These are phyloP conservation scores for Akanthomyces uredinophilus DNA, from an alignment of 2,329 filamentous ascomycete genomes.

Conservation along the genomic window DNA sequence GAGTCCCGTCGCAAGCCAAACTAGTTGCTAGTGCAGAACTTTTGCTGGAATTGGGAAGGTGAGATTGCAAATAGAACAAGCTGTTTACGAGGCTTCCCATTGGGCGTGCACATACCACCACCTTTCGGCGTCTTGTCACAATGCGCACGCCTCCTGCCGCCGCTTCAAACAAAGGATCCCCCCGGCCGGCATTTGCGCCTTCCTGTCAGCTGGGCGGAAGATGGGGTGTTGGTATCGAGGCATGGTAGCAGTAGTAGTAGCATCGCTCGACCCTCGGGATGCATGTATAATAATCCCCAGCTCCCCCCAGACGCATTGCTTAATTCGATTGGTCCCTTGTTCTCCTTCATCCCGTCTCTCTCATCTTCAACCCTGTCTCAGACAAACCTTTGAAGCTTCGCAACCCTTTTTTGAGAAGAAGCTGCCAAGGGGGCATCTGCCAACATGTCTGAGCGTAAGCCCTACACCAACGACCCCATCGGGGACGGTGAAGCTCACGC, in stretches of 20 bases:
- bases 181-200: constrained; percentile 1
- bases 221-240: not conserved
- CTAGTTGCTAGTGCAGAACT: not conserved
- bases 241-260: not conserved
- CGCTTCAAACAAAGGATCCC: not conserved
- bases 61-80: not conserved
- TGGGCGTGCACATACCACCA: not conserved
- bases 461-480: constrained; percentile 1
- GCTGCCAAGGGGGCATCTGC: not conserved
- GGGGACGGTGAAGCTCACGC: not conserved
- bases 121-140: not conserved
- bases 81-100: not conserved
- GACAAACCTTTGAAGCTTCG: not conserved
- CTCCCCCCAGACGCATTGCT: not conserved
- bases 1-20: not conserved
- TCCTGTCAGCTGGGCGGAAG: not conserved
- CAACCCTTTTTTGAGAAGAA: not conserved
- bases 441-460: constrained; percentile 11
- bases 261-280: not conserved
- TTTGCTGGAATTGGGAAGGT: not conserved
- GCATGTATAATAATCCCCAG: not conserved
- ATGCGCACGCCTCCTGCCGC: not conserved
- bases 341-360: not conserved
- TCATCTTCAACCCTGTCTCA: not conserved
- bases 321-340: not conserved